Evolutionary conservation across 2,329 filamentous ascomycete species (phyloP).

Genomic region (Fusarium musae): DNA sequence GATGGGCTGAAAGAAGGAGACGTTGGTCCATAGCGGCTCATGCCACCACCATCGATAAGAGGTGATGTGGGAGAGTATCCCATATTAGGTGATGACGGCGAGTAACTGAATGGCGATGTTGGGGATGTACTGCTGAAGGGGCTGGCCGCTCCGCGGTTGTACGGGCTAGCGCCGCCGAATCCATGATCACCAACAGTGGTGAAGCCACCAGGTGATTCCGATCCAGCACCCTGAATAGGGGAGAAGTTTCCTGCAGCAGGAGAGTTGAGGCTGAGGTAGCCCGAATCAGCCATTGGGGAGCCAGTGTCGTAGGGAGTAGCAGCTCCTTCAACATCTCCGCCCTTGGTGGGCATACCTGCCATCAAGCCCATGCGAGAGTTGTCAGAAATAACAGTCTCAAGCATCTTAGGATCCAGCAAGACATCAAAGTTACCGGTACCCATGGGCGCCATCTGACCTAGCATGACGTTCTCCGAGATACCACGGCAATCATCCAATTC

Average conservation of each 20-base stretch:
- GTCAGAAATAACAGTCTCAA: constrained; percentile 93
- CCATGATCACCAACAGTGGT: constrained; percentile 62
- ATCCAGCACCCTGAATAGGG: constrained; percentile 79
- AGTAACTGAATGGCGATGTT: constrained; percentile 75
- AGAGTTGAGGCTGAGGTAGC: constrained; percentile 72
- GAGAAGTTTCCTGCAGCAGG: constrained; percentile 76
- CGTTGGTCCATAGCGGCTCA: constrained; percentile 60
- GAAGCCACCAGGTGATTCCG: constrained; percentile 75
- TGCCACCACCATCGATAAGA: constrained; percentile 63
- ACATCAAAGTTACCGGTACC: constrained; percentile 97
- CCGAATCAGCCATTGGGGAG: constrained; percentile 80
- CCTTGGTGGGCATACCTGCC: constrained; percentile 81
- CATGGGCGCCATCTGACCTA: constrained; percentile 96
- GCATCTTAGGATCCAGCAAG: constrained; percentile 92
- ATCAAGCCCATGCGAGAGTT: constrained; percentile 87
- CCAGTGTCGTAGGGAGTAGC: constrained; percentile 94
- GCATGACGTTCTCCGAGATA: constrained; percentile 98
- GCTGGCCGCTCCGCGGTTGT: constrained; percentile 72
- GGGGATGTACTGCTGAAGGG: constrained; percentile 80
- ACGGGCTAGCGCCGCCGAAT: constrained; percentile 72
- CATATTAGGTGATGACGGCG: constrained; percentile 79
- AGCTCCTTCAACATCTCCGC: constrained; percentile 79
- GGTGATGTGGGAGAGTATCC: constrained; percentile 83
- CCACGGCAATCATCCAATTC: constrained; percentile 98
- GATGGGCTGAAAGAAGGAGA: constrained; percentile 73